phyloP scores from a whole-genome alignment of 768 basidiomycete genomes.

The Leccinum variicolor region DNA sequence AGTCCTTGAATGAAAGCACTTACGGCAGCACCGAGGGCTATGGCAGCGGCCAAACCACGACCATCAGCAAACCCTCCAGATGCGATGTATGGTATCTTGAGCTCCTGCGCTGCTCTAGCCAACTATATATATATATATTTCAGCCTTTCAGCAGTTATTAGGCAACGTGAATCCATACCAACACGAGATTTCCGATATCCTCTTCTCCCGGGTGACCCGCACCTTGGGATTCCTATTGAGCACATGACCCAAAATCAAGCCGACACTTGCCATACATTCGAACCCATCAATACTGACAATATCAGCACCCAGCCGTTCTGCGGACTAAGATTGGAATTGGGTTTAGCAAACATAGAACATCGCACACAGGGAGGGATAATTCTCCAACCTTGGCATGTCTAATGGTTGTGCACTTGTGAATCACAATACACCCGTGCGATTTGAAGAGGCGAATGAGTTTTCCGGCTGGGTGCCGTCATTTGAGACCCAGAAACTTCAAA shows the following conservation, averaged over 20 bases:
- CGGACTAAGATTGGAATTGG: constrained; percentile 36
- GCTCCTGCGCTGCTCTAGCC: constrained; percentile 80
- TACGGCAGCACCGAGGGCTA: constrained; percentile 79
- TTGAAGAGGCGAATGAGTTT: constrained; percentile 81
- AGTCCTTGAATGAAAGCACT: constrained; percentile 25
- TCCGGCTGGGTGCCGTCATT: constrained; percentile 49
- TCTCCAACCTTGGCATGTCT: constrained; percentile 72
- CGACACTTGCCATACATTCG: constrained; percentile 56
- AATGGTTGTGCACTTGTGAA: constrained; percentile 90
- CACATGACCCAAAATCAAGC: neutral
- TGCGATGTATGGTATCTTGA: constrained; percentile 83
- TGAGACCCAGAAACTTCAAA: neutral
- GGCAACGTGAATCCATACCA: constrained; percentile 44
- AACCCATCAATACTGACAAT: constrained; percentile 87
- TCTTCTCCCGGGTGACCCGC: constrained; percentile 95
- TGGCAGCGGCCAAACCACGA: constrained; percentile 75
- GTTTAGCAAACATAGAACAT: neutral
- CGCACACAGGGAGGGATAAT: constrained; percentile 28
- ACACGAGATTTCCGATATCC: constrained; percentile 82
- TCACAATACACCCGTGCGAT: constrained; percentile 67
- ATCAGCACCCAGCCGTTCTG: constrained; percentile 80
- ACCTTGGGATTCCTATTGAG: constrained; percentile 42
- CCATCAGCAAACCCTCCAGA: constrained; percentile 90
- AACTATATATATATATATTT: constrained; percentile 49
- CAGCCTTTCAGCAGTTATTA: neutral